Conservation (phyloP, 768 basidiomycete genomes). For the Lentinus tigrinus region DNA sequence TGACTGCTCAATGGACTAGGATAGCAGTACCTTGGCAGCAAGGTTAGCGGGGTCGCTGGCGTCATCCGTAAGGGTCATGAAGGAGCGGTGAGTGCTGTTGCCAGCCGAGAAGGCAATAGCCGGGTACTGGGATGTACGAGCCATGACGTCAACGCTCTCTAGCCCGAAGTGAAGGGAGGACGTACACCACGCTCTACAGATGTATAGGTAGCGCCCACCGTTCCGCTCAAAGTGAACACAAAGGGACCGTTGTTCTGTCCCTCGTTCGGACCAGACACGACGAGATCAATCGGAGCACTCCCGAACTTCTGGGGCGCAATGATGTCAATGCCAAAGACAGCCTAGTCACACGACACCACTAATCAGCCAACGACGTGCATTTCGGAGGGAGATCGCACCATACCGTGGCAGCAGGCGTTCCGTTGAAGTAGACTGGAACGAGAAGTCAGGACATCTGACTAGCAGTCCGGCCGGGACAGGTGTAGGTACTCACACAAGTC, state of each 20-base stretch:
- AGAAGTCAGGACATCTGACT: not conserved
- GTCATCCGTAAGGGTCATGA: conserved; percentile 26
- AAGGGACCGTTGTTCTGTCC: conserved; percentile 30
- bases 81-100: conserved; percentile 31
- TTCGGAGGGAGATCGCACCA: not conserved
- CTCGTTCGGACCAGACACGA: conserved; percentile 33
- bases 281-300: conserved; percentile 27
- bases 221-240: conserved; percentile 31
- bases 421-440: conserved; percentile 31
- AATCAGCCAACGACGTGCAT: not conserved
- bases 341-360: conserved; percentile 8
- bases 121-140: conserved; percentile 20
- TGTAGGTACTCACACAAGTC: conserved; percentile 25
- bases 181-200: conserved; percentile 30
- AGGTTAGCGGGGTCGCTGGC: conserved; percentile 30
- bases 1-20: not conserved
- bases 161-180: not conserved
- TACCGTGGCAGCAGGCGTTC: conserved; percentile 31
- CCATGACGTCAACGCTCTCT: not conserved
- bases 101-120: conserved; percentile 32
- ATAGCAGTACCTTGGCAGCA: conserved; percentile 20
- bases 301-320: conserved; percentile 27
- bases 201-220: conserved; percentile 30
- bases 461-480: not conserved
- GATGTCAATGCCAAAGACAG: conserved; percentile 30